Conservation (phyloP, 305 asterid genomes). For the Fraxinus dipetala region DNA sequence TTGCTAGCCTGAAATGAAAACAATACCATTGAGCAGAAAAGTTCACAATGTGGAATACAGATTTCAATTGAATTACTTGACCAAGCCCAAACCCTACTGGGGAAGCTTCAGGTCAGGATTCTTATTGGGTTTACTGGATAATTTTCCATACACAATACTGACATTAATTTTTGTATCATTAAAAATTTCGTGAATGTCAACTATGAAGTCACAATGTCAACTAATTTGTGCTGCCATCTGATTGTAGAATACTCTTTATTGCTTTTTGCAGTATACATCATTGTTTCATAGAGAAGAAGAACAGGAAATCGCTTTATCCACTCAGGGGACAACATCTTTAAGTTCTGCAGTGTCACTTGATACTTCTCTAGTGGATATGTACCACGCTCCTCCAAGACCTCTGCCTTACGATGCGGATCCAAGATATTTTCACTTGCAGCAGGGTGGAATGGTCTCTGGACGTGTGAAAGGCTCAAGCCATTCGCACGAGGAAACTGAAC, state of each 20-base stretch:
- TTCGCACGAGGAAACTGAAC: constrained; percentile 67
- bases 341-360: constrained; percentile 58
- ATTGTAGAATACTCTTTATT: constrained; percentile 18
- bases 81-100: neutral
- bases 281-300: constrained; percentile 67
- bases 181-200: neutral
- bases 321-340: constrained; percentile 55
- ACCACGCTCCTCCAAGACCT: constrained; percentile 91
- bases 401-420: constrained; percentile 87
- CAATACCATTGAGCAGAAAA: neutral
- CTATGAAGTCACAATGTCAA: neutral
- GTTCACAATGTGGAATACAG: constrained; percentile 1
- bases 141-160: neutral
- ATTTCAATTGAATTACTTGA: neutral
- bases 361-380: constrained; percentile 70
- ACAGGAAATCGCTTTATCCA: constrained; percentile 50
- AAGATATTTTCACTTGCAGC: constrained; percentile 62
- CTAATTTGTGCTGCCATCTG: neutral
- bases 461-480: constrained; percentile 86
- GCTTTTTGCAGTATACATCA: constrained; percentile 59
- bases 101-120: neutral
- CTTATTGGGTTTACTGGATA: neutral
- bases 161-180: neutral
- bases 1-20: neutral
- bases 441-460: constrained; percentile 64